A percentile compares a stretch with the other conserved stretches of the same genome.
Evolutionary conservation across 2,329 filamentous ascomycete species (phyloP).

Genomic region (Pyrenochaeta sp.): DNA sequence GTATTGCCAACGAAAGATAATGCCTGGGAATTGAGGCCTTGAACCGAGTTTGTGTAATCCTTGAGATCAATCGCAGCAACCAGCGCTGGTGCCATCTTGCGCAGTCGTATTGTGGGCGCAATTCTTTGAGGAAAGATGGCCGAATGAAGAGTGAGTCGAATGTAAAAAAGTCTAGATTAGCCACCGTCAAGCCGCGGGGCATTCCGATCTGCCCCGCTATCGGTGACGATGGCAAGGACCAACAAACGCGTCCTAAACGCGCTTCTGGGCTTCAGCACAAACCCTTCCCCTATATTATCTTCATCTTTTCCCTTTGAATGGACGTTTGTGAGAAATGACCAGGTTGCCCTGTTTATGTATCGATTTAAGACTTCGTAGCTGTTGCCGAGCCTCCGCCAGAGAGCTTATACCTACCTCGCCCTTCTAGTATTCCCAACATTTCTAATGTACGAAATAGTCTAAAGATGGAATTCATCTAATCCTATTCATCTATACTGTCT

Average conservation of each 20-base stretch:
- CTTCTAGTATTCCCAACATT: too few relatives aligned
- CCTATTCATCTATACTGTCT: too few relatives aligned
- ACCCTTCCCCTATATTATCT: too few relatives aligned
- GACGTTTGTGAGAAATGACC: too few relatives aligned
- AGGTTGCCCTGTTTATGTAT: too few relatives aligned
- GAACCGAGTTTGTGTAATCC: conserved; percentile 53
- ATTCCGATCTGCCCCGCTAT: conserved; percentile 18
- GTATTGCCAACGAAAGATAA: conserved; percentile 68
- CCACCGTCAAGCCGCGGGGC: conserved; percentile 15
- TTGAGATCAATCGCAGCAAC: conserved; percentile 60
- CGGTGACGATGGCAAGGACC: conserved; percentile 11
- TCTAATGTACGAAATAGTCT: too few relatives aligned
- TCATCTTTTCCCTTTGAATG: too few relatives aligned
- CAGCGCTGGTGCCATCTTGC: conserved; percentile 55
- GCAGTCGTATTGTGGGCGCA: conserved; percentile 3
- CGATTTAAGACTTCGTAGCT: too few relatives aligned
- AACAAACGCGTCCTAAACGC: not conserved
- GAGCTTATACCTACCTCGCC: too few relatives aligned
- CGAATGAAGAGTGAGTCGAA: conserved; percentile 16
- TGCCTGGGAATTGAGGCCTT: conserved; percentile 60
- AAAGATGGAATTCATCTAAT: too few relatives aligned
- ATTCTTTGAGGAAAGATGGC: not conserved
- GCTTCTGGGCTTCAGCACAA: not conserved
- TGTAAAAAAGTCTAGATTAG: conserved; percentile 6
- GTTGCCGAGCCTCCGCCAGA: too few relatives aligned